phyloP scores from a whole-genome alignment of 495 filamentous ascomycete species.

The Aspergillus sclerotioniger region DNA sequence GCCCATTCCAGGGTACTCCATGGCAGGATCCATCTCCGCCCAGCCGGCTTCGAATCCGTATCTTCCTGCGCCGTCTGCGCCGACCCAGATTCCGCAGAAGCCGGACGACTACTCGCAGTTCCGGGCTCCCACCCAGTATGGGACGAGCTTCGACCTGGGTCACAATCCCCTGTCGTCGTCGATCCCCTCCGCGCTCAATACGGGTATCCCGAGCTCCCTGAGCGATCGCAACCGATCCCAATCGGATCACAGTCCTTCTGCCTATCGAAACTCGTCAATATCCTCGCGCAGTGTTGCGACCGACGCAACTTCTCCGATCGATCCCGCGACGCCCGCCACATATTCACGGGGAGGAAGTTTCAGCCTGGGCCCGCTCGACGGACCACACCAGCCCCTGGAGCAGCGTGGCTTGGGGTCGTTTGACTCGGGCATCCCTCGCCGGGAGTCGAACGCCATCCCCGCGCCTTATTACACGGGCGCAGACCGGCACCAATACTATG shows the following conservation, averaged over 20 bases:
- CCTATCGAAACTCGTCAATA: slow-evolving; percentile 45
- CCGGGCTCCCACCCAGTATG: slow-evolving; percentile 31
- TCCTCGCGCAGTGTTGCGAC: slow-evolving; percentile 43
- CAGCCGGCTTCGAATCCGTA: slow-evolving; percentile 42
- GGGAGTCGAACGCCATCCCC: slow-evolving; percentile 40
- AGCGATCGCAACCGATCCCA: slow-evolving; percentile 43
- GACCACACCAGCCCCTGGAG: slow-evolving; percentile 28
- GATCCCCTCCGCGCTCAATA: slow-evolving; percentile 33
- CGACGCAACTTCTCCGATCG: slow-evolving; percentile 43
- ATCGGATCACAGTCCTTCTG: slow-evolving; percentile 41
- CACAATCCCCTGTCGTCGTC: slow-evolving; percentile 38
- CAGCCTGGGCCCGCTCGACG: slow-evolving; percentile 39
- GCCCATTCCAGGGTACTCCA: slow-evolving; percentile 37
- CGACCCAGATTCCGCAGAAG: slow-evolving; percentile 32
- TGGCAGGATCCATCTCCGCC: slow-evolving; percentile 31
- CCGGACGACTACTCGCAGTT: slow-evolving; percentile 38
- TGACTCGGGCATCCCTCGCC: slow-evolving; percentile 39
- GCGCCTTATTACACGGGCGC: slow-evolving; percentile 32
- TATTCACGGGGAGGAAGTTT: slow-evolving; percentile 42
- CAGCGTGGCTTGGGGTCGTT: slow-evolving; percentile 34
- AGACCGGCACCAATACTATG: slow-evolving; percentile 41
- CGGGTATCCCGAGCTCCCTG: slow-evolving; percentile 31
- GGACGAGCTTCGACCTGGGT: slow-evolving; percentile 36
- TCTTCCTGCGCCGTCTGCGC: slow-evolving; percentile 33
- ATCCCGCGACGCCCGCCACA: slow-evolving; percentile 37